Conservation (phyloP, 2,329 filamentous ascomycete genomes). For the Penicillium crustosum region DNA sequence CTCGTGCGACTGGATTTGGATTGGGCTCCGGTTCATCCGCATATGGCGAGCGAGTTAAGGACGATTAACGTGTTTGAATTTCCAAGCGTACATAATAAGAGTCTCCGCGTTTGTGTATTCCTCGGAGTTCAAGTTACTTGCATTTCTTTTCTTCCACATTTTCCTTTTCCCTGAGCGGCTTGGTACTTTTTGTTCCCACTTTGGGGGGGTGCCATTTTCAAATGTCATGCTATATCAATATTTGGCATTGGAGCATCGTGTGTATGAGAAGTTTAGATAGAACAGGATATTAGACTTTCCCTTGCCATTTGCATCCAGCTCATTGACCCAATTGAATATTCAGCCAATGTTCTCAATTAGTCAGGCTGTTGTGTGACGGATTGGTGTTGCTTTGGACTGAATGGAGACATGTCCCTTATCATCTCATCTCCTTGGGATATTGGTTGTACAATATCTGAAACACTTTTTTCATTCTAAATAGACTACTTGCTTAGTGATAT, state of each 20-base stretch:
- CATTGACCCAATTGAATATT: background rate
- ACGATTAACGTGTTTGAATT: slow-evolving; percentile 28
- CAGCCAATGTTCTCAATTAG: background rate
- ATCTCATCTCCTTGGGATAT: background rate
- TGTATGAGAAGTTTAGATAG: background rate
- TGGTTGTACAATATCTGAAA: slow-evolving; percentile 3
- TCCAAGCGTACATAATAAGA: slow-evolving; percentile 28
- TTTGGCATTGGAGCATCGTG: background rate
- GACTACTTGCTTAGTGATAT: background rate
- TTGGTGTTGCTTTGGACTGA: background rate
- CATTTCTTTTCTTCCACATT: slow-evolving; percentile 7
- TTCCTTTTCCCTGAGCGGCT: slow-evolving; percentile 17
- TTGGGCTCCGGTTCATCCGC: slow-evolving; percentile 10
- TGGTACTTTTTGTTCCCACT: slow-evolving; percentile 15
- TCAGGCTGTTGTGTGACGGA: background rate
- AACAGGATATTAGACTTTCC: background rate
- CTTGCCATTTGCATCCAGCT: background rate
- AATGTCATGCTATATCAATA: background rate
- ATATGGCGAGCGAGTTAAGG: slow-evolving; percentile 29
- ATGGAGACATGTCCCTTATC: background rate
- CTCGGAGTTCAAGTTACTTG: slow-evolving; percentile 11
- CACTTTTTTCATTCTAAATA: background rate
- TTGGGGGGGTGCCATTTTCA: background rate
- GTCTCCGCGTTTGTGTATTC: slow-evolving; percentile 12
- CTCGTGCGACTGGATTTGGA: slow-evolving; percentile 30